Percentiles rank a stretch among this genome's conserved stretches.
phyloP scores from a whole-genome alignment of 1,139 yeast genomes.

The Pichia sp. region DNA sequence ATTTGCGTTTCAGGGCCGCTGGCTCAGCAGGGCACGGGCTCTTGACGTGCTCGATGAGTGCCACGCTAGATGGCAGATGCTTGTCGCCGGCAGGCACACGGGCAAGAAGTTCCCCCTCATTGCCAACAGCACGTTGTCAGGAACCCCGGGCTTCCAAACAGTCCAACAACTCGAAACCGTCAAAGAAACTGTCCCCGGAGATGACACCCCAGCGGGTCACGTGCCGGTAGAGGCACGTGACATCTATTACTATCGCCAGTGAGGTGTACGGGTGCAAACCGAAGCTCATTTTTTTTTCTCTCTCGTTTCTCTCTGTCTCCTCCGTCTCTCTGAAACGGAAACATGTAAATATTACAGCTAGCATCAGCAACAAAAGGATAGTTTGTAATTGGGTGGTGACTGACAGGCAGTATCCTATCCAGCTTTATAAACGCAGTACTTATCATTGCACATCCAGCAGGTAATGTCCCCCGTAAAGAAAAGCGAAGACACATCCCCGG shows the following conservation, averaged over 20 bases:
- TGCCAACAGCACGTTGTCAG: slow-evolving; percentile 36
- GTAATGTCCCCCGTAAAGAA: not conserved
- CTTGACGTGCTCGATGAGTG: slow-evolving; percentile 69
- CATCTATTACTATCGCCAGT: slow-evolving; percentile 32
- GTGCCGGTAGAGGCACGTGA: slow-evolving; percentile 22
- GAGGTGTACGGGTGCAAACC: not conserved
- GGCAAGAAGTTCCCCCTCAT: slow-evolving; percentile 35
- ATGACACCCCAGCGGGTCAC: slow-evolving; percentile 1
- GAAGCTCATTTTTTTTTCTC: no score
- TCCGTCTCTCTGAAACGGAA: not conserved
- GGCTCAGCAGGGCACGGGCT: slow-evolving; percentile 67
- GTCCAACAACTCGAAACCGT: not conserved
- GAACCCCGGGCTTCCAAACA: slow-evolving; percentile 30
- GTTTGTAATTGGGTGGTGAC: not conserved
- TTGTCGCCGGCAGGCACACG: slow-evolving; percentile 47
- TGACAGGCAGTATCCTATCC: no score
- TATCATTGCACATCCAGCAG: not conserved
- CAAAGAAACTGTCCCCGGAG: not conserved
- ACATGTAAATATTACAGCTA: not conserved
- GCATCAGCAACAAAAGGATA: no score
- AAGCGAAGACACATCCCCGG: not conserved
- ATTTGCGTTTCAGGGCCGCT: slow-evolving; percentile 58
- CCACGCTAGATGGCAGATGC: slow-evolving; percentile 69
- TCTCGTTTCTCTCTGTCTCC: not conserved
- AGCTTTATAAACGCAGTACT: not conserved